Base-by-base conservation (phyloP, 352 stramenopile species). In the Lagenidium giganteum region DNA sequence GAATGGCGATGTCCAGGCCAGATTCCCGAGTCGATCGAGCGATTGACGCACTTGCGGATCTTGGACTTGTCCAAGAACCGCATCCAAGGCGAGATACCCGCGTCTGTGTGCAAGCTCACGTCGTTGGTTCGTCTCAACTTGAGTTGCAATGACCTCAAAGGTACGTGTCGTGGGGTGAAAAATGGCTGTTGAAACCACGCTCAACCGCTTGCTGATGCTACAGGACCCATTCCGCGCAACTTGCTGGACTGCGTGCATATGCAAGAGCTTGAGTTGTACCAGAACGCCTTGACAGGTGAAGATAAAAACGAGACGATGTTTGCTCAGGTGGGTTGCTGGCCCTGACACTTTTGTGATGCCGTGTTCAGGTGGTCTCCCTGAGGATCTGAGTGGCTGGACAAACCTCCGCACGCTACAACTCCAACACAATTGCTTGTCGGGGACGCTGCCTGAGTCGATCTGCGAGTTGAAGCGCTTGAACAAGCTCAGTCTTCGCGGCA, bases 1-100 rank as follows among this genome's bases (percentile, higher is more conserved):
- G 8, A 39, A 9, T 49, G 32, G 32, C 16, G 24, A 13, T 49
- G 26, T 31, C 28, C 25, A 70, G 60, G 66, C 17, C 29, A 26
- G 23, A 34, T 80, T 13, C 68, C 70, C 4, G 42, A 58, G 12
- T 45, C 61, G 6, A 57, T 94, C 16, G 64, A 67, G 34, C 58
- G 51, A n/a, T 56, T 94, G n/a, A 59, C 67, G 32, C 64, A 86
- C 24, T 58, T 94, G 35, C 68, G 70, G 27, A 66, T 83, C 30
- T 69, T 94, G 3, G 71, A 94, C 47, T 51, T 94, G 40, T 89
- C 79, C 48, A 87, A 87, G 61, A 94, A 94, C 54, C 61, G 71
- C 25, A 65, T 93, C 25, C 59, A 62, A 82, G 71, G 71, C 4
- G 59, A 76, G 31, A 77, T 94, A 27, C 73, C 80, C 20, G 45